Base-by-base conservation (phyloP, 805 yeast species). In the Starmerella bacillaris region DNA sequence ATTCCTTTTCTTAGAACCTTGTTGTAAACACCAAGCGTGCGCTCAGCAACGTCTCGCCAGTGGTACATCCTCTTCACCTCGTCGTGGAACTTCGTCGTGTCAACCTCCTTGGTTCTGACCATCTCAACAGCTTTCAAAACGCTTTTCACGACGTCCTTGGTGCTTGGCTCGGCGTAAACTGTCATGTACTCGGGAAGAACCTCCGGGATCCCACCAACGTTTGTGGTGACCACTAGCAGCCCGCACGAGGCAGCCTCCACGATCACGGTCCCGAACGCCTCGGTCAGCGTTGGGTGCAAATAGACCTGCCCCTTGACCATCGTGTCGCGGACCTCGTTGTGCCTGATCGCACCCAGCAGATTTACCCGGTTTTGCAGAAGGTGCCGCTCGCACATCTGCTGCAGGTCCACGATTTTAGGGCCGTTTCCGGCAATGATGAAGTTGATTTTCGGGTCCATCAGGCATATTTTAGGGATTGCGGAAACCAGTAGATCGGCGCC, bases 241-340 rank as follows among this genome's bases (percentile, higher is more conserved):
- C 95, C 95, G 60, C 96, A 89, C 1, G 93, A 77, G 0, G 95
- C 98, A 0, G 99, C 99, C 53, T 89, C 99, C 0, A 89, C 94
- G 8, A 89, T 59, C 0, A 82, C 96, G 0, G 98, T 89, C 2
- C 99, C 99, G 57, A 89, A 89, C 0, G 96, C 98, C 53, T 89
- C 99, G 0, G 96, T 89, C 27, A 89, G 62, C 1, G 94, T 74
- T 0, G 98, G 84, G 55, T 89, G 96, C 20, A 89, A 56, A 52
- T 84, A 89, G 8, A 89, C 86, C 48, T 89, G 92, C 15, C 98
- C 99, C 42, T 72, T 69, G 4, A 83, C 72, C 93, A 89, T 80
- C 9, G 86, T 78, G 46, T 84, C 82, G 33, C 96, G 62, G 6
- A 89, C 98, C 46, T 78, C 74, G 52, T 89, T 96, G 53, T 89